Percentiles rank a stretch among this genome's conserved stretches.
Evolutionary conservation across 768 basidiomycete species (phyloP).

Genomic region (Rhizopogon vesiculosus): DNA sequence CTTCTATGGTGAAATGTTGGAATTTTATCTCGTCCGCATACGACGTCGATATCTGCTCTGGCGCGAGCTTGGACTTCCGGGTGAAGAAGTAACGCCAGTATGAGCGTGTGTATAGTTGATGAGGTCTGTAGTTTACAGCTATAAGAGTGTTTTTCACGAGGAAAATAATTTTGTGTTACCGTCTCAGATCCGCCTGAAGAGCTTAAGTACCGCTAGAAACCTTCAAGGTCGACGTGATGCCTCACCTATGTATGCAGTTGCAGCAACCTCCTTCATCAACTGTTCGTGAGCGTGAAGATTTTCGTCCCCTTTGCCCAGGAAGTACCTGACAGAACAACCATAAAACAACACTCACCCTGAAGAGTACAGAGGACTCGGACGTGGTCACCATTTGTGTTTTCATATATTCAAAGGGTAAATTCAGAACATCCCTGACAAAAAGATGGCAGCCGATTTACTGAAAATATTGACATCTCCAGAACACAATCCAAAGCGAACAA

Average conservation of each 20-base stretch:
- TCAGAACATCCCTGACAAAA: not conserved
- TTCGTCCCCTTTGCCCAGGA: not conserved
- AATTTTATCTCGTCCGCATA: not conserved
- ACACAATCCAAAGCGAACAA: not conserved
- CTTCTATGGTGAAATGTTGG: not conserved
- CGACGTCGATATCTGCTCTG: not conserved
- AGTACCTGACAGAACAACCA: not conserved
- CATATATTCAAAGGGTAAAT: not conserved
- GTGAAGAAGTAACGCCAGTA: not conserved
- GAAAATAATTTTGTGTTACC: not conserved
- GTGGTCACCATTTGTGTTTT: not conserved
- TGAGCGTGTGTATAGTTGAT: not conserved
- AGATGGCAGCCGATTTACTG: not conserved
- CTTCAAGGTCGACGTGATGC: not conserved
- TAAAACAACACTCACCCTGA: not conserved
- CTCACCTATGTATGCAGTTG: not conserved
- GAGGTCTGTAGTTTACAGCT: not conserved
- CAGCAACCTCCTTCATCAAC: not conserved
- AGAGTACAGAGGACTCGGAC: not conserved
- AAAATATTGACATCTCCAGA: not conserved
- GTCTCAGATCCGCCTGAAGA: not conserved
- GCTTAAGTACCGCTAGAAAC: not conserved
- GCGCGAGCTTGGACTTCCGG: not conserved
- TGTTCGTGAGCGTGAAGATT: not conserved
- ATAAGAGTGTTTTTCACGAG: not conserved